These are phyloP conservation scores for Leccinum imitatum DNA, from an alignment of 768 basidiomycete genomes.

Conservation along the genomic window DNA sequence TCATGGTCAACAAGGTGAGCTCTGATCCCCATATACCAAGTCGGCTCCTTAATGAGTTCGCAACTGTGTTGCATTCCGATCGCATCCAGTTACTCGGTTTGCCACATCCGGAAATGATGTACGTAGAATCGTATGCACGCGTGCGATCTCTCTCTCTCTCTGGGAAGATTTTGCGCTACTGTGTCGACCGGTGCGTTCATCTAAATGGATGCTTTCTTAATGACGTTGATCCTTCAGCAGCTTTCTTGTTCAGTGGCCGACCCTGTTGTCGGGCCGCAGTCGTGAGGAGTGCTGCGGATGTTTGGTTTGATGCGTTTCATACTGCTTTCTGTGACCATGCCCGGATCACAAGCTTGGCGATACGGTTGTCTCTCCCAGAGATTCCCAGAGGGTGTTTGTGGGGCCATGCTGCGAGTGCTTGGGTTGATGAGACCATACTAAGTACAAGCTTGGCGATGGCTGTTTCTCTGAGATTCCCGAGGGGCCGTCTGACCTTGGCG, in stretches of 20 bases:
- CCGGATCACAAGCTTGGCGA: neutral
- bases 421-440: conserved; percentile 41
- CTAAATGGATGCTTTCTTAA: conserved; percentile 44
- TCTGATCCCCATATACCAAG: conserved; percentile 1
- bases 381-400: conserved; percentile 1
- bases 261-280: conserved; percentile 41
- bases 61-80: conserved; percentile 12
- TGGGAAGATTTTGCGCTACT: conserved; percentile 73
- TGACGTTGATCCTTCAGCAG: conserved; percentile 34
- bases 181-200: conserved; percentile 77
- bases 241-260: conserved; percentile 92
- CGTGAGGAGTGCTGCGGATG: conserved; percentile 59
- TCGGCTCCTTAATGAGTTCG: neutral
- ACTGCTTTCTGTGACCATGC: neutral
- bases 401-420: conserved; percentile 55
- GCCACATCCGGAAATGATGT: conserved; percentile 70
- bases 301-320: conserved; percentile 49
- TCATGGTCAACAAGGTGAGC: conserved; percentile 71
- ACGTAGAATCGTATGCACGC: conserved; percentile 93
- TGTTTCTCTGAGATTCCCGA: no score
- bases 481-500: conserved; percentile 4
- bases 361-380: neutral
- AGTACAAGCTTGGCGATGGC: neutral
- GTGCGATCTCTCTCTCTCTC: conserved; percentile 80
- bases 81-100: conserved; percentile 68